Percentiles rank a stretch among this genome's conserved stretches.
These are phyloP conservation scores for Pugionium cornutum DNA, from an alignment of 345 rosid genomes.

Conservation along the genomic window DNA sequence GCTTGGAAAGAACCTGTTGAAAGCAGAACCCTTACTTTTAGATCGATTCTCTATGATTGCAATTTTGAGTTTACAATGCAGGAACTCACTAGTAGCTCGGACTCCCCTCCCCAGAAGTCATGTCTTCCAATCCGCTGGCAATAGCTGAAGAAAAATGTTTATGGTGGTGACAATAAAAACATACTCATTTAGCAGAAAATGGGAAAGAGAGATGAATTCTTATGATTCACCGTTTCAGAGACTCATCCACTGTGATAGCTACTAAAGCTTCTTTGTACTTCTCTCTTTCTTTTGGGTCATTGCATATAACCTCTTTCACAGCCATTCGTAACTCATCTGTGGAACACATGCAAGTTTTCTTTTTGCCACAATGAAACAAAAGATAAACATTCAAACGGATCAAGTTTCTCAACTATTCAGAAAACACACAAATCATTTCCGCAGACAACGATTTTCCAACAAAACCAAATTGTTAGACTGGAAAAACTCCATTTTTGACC, in stretches of 20 bases:
- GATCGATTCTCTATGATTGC: background rate
- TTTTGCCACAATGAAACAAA: background rate
- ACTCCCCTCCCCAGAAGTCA: slow-evolving; percentile 97
- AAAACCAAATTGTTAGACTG: background rate
- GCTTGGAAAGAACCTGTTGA: slow-evolving; percentile 75
- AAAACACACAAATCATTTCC: background rate
- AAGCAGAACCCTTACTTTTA: slow-evolving; percentile 1
- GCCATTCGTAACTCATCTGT: slow-evolving; percentile 85
- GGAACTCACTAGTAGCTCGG: slow-evolving; percentile 78
- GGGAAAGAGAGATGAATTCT: background rate
- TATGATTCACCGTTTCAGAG: slow-evolving; percentile 65
- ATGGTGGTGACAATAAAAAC: slow-evolving; percentile 4
- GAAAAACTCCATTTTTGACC: background rate
- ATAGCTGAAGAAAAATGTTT: slow-evolving; percentile 48
- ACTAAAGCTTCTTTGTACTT: slow-evolving; percentile 75
- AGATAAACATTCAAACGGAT: background rate
- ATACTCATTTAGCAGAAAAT: background rate
- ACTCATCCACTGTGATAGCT: slow-evolving; percentile 78
- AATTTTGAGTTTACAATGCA: background rate
- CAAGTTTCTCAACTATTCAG: background rate
- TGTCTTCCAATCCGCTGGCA: slow-evolving; percentile 68
- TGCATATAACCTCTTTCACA: slow-evolving; percentile 83
- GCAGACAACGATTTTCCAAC: background rate
- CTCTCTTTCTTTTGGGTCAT: slow-evolving; percentile 53
- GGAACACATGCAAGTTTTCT: slow-evolving; percentile 3